Percentiles rank a stretch among this genome's conserved stretches.
These are phyloP conservation scores for Datisca glomerata DNA, from an alignment of 306 rosid genomes.

Conservation along the genomic window DNA sequence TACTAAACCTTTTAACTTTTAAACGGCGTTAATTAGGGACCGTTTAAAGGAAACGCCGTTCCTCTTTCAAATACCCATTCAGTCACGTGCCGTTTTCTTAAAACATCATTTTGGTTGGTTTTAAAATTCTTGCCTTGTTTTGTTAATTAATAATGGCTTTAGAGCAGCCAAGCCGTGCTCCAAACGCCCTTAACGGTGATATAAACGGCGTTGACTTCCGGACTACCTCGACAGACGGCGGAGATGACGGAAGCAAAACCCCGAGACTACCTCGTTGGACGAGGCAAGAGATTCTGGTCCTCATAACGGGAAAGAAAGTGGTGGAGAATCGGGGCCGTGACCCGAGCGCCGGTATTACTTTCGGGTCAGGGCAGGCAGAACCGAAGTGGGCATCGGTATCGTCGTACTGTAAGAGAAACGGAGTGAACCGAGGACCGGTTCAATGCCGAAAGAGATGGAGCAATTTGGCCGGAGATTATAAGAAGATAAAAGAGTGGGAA, in stretches of 20 bases:
- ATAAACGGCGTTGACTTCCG: slow-evolving; percentile 38
- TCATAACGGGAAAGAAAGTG: slow-evolving; percentile 66
- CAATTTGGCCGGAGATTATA: slow-evolving; percentile 86
- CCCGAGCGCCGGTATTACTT: slow-evolving; percentile 28
- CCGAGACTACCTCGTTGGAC: slow-evolving; percentile 95
- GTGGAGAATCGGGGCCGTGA: slow-evolving; percentile 62
- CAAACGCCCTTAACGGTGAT: slow-evolving; percentile 32
- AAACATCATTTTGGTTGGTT: no score
- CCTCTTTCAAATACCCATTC: slow-evolving; percentile 14
- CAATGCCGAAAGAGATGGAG: slow-evolving; percentile 99
- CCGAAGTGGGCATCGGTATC: slow-evolving; percentile 93
- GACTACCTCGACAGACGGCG: slow-evolving; percentile 33
- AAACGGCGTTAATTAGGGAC: slow-evolving; percentile 56
- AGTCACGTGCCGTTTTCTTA: slow-evolving; percentile 46
- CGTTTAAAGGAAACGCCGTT: slow-evolving; percentile 40
- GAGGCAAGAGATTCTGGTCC: slow-evolving; percentile 80
- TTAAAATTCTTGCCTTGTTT: slow-evolving; percentile 19
- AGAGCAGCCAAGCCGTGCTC: slow-evolving; percentile 31
- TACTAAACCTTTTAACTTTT: no score
- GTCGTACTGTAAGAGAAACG: slow-evolving; percentile 67
- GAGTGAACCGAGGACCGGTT: slow-evolving; percentile 87
- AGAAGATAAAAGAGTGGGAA: slow-evolving; percentile 98
- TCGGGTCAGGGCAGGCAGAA: slow-evolving; percentile 53
- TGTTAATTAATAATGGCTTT: slow-evolving; percentile 55
- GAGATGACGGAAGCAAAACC: slow-evolving; percentile 48